Percentiles rank a stretch among this genome's conserved stretches.
Conservation (phyloP, 345 rosid genomes). For the Citrus glauca region DNA sequence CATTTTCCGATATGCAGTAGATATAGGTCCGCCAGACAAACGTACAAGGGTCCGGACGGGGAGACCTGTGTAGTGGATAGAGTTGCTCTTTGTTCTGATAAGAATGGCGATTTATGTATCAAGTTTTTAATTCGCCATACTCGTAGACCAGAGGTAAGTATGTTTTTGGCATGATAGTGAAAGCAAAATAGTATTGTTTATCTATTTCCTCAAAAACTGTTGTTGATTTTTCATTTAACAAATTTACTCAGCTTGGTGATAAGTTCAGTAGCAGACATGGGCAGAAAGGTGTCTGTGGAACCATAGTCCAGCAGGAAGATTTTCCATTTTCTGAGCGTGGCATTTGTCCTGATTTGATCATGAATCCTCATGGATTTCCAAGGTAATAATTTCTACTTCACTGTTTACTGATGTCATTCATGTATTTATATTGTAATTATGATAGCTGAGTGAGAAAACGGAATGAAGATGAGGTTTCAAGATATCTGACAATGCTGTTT, state of each 20-base stretch:
- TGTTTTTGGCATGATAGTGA: background rate
- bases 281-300: conserved; percentile 98
- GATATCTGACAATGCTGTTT: too few species aligned
- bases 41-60: conserved; percentile 71
- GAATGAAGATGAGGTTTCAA: background rate
- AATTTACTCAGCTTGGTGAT: conserved; percentile 69
- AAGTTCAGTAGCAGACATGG: conserved; percentile 99
- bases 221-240: conserved; percentile 3
- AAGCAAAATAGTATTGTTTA: background rate
- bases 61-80: conserved; percentile 81
- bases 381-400: conserved; percentile 40
- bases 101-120: conserved; percentile 41
- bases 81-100: conserved; percentile 71
- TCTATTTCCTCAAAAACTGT: background rate
- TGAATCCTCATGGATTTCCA: conserved; percentile 99
- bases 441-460: background rate
- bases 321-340: conserved; percentile 97
- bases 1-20: conserved; percentile 38
- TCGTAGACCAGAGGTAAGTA: conserved; percentile 88
- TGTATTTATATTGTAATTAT: background rate
- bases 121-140: conserved; percentile 80
- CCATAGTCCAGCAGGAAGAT: conserved; percentile 90
- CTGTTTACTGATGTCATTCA: background rate
- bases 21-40: conserved; percentile 50
- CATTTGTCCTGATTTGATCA: conserved; percentile 91